phyloP scores from a whole-genome alignment of 805 yeast genomes.

The Yamadazyma phyllophila region DNA sequence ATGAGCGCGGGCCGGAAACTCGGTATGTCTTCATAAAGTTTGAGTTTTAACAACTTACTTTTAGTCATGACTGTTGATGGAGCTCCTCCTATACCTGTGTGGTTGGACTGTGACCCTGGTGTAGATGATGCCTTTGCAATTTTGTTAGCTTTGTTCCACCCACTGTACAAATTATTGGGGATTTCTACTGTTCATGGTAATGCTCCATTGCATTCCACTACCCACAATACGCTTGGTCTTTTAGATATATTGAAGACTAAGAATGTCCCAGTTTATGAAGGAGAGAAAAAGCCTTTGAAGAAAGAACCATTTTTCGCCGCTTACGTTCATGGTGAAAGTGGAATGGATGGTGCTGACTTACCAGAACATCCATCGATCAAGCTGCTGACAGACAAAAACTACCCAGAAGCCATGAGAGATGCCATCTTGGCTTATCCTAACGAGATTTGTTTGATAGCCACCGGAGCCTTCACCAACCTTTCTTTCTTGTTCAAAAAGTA shows the following conservation, averaged over 20 bases:
- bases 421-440: conserved; percentile 46
- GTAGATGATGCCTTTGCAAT: conserved; percentile 85
- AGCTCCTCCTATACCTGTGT: conserved; percentile 48
- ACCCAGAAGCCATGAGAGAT: conserved; percentile 35
- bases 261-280: conserved; percentile 65
- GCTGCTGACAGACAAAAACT: conserved; percentile 21
- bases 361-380: conserved; percentile 48
- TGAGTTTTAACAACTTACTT: neutral
- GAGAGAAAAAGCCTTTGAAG: conserved; percentile 57
- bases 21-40: neutral
- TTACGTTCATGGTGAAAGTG: conserved; percentile 69
- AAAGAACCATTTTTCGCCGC: conserved; percentile 53
- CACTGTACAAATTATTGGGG: conserved; percentile 58
- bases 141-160: conserved; percentile 58
- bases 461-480: conserved; percentile 77
- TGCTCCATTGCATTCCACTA: conserved; percentile 60
- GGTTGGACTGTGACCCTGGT: conserved; percentile 94
- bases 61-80: too few relatives aligned
- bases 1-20: neutral
- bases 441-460: conserved; percentile 60
- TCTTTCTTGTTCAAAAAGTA: conserved; percentile 52
- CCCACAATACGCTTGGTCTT: conserved; percentile 65
- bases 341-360: conserved; percentile 70
- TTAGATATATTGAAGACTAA: conserved; percentile 54
- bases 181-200: conserved; percentile 78